phyloP scores from a whole-genome alignment of 495 filamentous ascomycete genomes.

The Aspergillus cristatus region DNA sequence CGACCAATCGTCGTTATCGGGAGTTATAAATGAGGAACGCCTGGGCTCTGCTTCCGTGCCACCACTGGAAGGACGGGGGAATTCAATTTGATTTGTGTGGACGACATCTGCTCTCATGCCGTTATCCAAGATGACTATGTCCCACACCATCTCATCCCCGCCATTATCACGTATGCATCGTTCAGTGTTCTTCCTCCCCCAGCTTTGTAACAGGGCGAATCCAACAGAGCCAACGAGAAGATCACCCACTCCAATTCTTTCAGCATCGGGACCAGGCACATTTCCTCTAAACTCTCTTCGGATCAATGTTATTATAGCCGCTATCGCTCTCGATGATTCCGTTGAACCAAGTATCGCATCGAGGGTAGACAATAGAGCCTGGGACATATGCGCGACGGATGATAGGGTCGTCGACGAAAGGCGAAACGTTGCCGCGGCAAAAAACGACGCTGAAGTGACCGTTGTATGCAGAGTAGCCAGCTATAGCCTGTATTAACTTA shows the following conservation, averaged over 20 bases:
- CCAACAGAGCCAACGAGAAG: conserved; percentile 58
- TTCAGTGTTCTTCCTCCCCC: conserved; percentile 53
- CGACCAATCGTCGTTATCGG: conserved; percentile 29
- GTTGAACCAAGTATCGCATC: conserved; percentile 71
- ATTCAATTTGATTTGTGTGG: conserved; percentile 27
- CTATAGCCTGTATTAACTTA: conserved; percentile 15
- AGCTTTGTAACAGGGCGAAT: conserved; percentile 62
- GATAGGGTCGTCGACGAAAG: conserved; percentile 54
- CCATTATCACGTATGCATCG: conserved; percentile 40
- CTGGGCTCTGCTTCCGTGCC: conserved; percentile 10
- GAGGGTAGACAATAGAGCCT: conserved; percentile 55
- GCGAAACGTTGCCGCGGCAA: conserved; percentile 65
- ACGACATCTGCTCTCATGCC: conserved; percentile 53
- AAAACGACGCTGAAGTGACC: conserved; percentile 53
- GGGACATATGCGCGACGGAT: conserved; percentile 52
- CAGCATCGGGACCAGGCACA: conserved; percentile 46
- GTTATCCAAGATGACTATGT: conserved; percentile 65
- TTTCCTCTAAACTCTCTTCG: conserved; percentile 61
- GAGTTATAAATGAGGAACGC: conserved; percentile 30
- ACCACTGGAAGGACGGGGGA: not conserved
- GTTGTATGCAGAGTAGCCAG: conserved; percentile 53
- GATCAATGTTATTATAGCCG: conserved; percentile 66
- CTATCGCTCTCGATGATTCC: conserved; percentile 71
- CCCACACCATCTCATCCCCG: conserved; percentile 62
- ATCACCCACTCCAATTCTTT: conserved; percentile 56